phyloP scores from a whole-genome alignment of 163 green algal species.

The Trebouxia gelatinosa region DNA sequence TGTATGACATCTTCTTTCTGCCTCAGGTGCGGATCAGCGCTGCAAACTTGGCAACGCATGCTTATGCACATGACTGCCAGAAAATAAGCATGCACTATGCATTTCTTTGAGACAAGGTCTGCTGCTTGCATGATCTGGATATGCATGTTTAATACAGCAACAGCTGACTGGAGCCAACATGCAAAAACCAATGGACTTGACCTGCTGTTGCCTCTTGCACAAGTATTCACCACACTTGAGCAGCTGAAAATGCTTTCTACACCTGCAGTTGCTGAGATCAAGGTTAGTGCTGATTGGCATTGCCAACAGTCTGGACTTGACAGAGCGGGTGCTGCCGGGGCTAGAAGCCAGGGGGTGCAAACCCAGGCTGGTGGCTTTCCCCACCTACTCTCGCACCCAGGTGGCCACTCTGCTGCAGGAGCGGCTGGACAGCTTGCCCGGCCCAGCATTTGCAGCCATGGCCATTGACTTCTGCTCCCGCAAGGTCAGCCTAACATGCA shows the following conservation, averaged over 20 bases:
- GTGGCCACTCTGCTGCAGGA: constrained; percentile 48
- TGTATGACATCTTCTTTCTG: constrained; percentile 59
- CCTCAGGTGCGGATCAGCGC: too few species aligned
- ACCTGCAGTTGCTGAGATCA: constrained; percentile 37
- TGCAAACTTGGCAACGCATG: too few species aligned
- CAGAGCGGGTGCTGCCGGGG: constrained; percentile 42
- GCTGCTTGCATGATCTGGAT: too few species aligned
- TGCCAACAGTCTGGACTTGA: constrained; percentile 64
- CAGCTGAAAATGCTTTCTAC: too few species aligned
- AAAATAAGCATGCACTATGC: too few species aligned
- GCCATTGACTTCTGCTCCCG: constrained; percentile 33
- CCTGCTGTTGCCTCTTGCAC: too few species aligned
- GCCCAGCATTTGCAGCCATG: constrained; percentile 42
- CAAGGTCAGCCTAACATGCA: constrained; percentile 29
- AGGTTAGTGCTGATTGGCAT: constrained; percentile 63
- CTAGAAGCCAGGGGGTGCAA: constrained; percentile 34
- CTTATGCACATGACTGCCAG: too few species aligned
- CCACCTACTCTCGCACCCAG: constrained; percentile 43
- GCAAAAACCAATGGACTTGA: too few species aligned
- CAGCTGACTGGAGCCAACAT: too few species aligned
- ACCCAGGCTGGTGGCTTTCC: constrained; percentile 50
- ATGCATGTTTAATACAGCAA: too few species aligned
- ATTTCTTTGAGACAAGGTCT: too few species aligned
- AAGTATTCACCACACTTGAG: too few species aligned
- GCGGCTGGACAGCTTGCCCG: constrained; percentile 48